These are phyloP conservation scores for Daedalea quercina DNA, from an alignment of 768 basidiomycete species.

Conservation along the genomic window DNA sequence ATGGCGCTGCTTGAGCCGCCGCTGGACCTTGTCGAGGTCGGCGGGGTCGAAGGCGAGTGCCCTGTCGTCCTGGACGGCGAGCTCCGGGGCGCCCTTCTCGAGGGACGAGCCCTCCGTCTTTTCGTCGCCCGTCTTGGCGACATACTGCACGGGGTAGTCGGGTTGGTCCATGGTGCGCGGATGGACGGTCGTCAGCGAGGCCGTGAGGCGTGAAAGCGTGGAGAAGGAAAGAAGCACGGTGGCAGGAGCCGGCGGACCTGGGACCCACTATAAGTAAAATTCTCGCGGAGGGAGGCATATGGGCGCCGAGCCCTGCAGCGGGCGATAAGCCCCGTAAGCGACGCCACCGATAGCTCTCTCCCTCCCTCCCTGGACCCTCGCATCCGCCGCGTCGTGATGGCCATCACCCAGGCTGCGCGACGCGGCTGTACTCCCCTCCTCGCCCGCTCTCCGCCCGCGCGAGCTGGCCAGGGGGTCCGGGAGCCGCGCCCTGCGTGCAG, in stretches of 20 bases:
- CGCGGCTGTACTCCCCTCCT: too few relatives aligned
- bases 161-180: neutral
- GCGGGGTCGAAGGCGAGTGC: conserved; percentile 45
- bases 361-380: neutral
- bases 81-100: conserved; percentile 23
- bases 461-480: too few relatives aligned
- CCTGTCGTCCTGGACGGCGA: conserved; percentile 18
- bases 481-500: too few relatives aligned
- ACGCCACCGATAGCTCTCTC: neutral
- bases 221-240: neutral
- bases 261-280: neutral
- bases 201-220: too few relatives aligned
- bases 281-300: neutral
- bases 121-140: conserved; percentile 6
- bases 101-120: conserved; percentile 16
- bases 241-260: neutral
- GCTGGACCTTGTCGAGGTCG: conserved; percentile 65
- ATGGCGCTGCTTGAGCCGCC: conserved; percentile 70
- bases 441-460: too few relatives aligned
- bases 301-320: neutral
- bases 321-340: neutral
- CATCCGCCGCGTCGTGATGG: neutral
- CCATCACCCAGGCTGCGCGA: too few relatives aligned
- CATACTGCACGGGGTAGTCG: neutral
- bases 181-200: neutral